Percentiles rank a stretch among this genome's conserved stretches.
phyloP scores from a whole-genome alignment of 2,329 filamentous ascomycete species.

The Diaporthe ilicicola region DNA sequence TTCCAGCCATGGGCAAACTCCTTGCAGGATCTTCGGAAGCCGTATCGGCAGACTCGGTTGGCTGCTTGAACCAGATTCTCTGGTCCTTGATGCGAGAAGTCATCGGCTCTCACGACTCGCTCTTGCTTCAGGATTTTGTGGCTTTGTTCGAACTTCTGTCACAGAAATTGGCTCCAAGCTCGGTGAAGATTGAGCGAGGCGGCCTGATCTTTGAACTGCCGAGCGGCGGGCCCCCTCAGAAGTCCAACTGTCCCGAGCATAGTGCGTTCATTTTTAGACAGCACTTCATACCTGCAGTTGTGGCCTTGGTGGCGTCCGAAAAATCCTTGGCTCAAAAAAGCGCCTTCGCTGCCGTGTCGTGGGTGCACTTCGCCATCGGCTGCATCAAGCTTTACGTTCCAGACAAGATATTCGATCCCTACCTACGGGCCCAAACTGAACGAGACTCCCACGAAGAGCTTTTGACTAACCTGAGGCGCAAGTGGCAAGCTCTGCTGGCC shows the following conservation, averaged over 20 bases:
- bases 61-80: constrained; percentile 58
- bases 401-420: constrained; percentile 85
- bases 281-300: constrained; percentile 56
- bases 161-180: constrained; percentile 28
- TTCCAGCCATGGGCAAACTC: constrained; percentile 67
- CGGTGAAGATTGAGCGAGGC: constrained; percentile 36
- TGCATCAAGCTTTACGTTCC: constrained; percentile 85
- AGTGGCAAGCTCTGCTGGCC: constrained; percentile 65
- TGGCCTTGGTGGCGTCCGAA: constrained; percentile 51
- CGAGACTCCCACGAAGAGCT: constrained; percentile 65
- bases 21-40: constrained; percentile 59
- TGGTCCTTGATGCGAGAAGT: constrained; percentile 54
- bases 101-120: constrained; percentile 49
- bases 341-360: constrained; percentile 65
- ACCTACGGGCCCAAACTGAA: constrained; percentile 71
- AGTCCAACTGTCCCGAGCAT: constrained; percentile 41
- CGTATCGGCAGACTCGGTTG: constrained; percentile 59
- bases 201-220: constrained; percentile 40
- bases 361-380: constrained; percentile 79
- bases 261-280: constrained; percentile 48
- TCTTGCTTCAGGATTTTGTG: constrained; percentile 41
- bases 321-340: constrained; percentile 39
- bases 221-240: constrained; percentile 38
- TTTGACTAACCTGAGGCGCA: constrained; percentile 60
- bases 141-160: constrained; percentile 38